Conservation (phyloP, 768 basidiomycete species). For the Russula griseocarnosa region DNA sequence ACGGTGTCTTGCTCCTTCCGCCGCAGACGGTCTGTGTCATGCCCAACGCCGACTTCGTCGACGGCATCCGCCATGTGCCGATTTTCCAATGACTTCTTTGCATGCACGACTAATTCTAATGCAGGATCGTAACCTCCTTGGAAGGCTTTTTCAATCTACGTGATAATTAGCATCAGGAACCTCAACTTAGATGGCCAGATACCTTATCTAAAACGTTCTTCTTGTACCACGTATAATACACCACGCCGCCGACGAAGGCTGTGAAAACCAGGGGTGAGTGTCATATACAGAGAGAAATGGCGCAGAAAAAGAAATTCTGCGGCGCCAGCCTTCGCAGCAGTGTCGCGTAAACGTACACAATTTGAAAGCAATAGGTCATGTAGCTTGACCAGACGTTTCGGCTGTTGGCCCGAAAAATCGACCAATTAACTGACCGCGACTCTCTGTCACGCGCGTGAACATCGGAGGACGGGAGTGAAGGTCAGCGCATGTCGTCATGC, state of each 20-base stretch:
- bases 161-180: background rate
- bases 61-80: constrained; percentile 31
- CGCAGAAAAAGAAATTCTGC: background rate
- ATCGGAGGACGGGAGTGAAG: background rate
- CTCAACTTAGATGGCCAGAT: constrained; percentile 1
- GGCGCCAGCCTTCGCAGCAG: background rate
- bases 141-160: constrained; percentile 75
- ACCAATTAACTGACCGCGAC: background rate
- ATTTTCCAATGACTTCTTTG: constrained; percentile 32
- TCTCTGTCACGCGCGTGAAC: background rate
- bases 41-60: constrained; percentile 38
- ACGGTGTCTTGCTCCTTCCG: constrained; percentile 72
- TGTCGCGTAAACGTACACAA: background rate
- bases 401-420: background rate
- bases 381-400: background rate
- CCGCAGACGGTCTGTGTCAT: constrained; percentile 52
- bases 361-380: background rate
- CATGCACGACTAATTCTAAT: constrained; percentile 60
- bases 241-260: constrained; percentile 70
- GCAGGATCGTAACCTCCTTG: constrained; percentile 78
- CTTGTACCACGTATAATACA: constrained; percentile 79
- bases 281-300: background rate
- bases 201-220: constrained; percentile 77
- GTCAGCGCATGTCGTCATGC: background rate
- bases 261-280: constrained; percentile 1